These are phyloP conservation scores for Coccomyxa subellipsoidea DNA, from an alignment of 163 green algal genomes.

Conservation along the genomic window DNA sequence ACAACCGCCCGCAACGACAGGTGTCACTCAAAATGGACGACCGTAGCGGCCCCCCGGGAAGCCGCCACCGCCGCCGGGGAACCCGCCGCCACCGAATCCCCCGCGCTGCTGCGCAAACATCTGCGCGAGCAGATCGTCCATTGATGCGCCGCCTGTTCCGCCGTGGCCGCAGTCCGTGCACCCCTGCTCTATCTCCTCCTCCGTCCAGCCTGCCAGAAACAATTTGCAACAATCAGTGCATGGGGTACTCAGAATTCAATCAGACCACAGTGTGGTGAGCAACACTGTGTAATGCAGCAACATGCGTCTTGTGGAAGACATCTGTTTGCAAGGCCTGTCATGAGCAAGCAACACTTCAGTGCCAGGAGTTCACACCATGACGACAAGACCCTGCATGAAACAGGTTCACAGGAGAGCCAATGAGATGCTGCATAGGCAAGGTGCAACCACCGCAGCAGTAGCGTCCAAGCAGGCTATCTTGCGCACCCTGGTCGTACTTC, in stretches of 20 bases:
- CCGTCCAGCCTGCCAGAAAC: conserved; percentile 22
- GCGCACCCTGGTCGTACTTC: conserved; percentile 47
- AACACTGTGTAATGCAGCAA: neutral
- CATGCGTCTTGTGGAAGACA: neutral
- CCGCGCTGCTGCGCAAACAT: conserved; percentile 24
- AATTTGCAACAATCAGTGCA: neutral
- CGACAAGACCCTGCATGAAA: too few relatives aligned
- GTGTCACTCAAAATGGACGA: neutral
- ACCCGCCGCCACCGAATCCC: neutral
- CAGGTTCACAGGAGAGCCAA: neutral
- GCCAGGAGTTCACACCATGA: too few relatives aligned
- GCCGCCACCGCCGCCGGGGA: neutral
- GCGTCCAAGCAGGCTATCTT: neutral
- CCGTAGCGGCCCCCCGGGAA: neutral
- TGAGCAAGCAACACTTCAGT: neutral
- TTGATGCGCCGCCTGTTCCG: conserved; percentile 15
- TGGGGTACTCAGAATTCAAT: too few relatives aligned
- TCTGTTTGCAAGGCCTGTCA: neutral
- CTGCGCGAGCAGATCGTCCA: conserved; percentile 30
- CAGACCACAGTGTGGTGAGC: neutral
- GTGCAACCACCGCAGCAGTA: neutral
- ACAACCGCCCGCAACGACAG: too few relatives aligned
- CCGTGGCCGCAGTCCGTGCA: conserved; percentile 3
- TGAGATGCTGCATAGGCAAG: neutral
- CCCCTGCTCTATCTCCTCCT: conserved; percentile 39